phyloP scores from a whole-genome alignment of 2,329 filamentous ascomycete genomes.

The Chrysoporthe austroafricana region DNA sequence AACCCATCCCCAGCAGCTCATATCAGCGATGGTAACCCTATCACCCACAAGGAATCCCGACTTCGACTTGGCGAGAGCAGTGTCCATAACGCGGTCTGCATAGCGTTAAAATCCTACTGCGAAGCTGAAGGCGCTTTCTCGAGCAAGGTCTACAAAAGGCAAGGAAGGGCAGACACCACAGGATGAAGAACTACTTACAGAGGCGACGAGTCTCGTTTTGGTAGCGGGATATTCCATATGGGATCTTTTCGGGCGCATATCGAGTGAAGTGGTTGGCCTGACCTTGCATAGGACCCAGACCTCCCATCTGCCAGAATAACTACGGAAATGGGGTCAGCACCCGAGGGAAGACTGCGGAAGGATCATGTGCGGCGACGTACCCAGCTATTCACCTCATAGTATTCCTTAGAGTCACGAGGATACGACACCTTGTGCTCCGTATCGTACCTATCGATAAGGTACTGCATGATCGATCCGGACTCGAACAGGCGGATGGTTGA shows the following conservation, averaged over 20 bases:
- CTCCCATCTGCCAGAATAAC: constrained; percentile 77
- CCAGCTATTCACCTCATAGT: constrained; percentile 80
- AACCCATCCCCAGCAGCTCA: constrained; percentile 81
- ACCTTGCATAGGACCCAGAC: constrained; percentile 81
- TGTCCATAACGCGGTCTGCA: constrained; percentile 66
- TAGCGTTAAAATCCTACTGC: constrained; percentile 49
- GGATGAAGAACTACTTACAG: neutral
- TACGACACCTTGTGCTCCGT: constrained; percentile 79
- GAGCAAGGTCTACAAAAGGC: neutral
- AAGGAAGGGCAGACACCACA: neutral
- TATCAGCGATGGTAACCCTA: constrained; percentile 75
- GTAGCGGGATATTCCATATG: constrained; percentile 83
- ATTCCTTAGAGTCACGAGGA: constrained; percentile 70
- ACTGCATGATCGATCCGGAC: constrained; percentile 78
- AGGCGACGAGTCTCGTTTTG: constrained; percentile 81
- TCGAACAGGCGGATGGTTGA: constrained; percentile 76
- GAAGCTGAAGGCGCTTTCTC: neutral
- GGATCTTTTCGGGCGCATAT: constrained; percentile 81
- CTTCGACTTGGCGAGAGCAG: constrained; percentile 62
- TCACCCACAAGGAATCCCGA: constrained; percentile 69
- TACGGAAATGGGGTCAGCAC: constrained; percentile 31
- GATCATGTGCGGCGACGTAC: constrained; percentile 39
- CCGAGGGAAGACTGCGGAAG: too few species aligned
- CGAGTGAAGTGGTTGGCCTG: constrained; percentile 82
- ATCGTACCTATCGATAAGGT: constrained; percentile 79